A percentile compares a stretch with the other conserved stretches of the same genome.
These are phyloP conservation scores for Rhodocollybia butyracea DNA, from an alignment of 768 basidiomycete genomes.

Conservation along the genomic window DNA sequence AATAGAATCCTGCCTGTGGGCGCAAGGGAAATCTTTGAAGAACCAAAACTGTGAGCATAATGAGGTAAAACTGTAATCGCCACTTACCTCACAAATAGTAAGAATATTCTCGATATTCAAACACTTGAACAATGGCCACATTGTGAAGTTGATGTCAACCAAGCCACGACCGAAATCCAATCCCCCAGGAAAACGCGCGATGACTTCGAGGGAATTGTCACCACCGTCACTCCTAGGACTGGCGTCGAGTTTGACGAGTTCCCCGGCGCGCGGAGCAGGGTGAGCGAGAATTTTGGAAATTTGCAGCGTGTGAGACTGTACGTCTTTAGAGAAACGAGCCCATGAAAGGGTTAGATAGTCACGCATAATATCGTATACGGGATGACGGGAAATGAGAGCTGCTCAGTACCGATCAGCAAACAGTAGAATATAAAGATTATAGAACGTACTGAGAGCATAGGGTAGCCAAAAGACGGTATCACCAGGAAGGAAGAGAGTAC, in stretches of 20 bases:
- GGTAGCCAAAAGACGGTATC: conserved; percentile 96
- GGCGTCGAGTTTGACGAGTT: conserved; percentile 82
- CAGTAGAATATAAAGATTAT: conserved; percentile 6
- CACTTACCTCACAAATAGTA: conserved; percentile 79
- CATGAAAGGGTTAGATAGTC: conserved; percentile 95
- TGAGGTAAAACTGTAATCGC: too few relatives aligned
- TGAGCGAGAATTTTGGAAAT: conserved; percentile 86
- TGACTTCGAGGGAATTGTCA: conserved; percentile 68
- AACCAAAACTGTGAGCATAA: background rate
- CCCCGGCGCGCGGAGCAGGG: conserved; percentile 84
- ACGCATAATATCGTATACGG: conserved; percentile 92
- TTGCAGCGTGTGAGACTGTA: conserved; percentile 87
- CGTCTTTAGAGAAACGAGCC: conserved; percentile 93
- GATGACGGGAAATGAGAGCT: conserved; percentile 89
- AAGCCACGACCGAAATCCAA: conserved; percentile 89
- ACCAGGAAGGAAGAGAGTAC: conserved; percentile 83
- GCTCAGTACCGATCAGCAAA: conserved; percentile 12
- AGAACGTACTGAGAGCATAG: conserved; percentile 76
- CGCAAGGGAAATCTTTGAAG: conserved; percentile 70
- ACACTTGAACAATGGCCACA: conserved; percentile 95
- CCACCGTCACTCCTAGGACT: conserved; percentile 58
- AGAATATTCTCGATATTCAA: conserved; percentile 92
- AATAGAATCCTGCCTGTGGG: conserved; percentile 87
- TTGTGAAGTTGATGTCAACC: conserved; percentile 92
- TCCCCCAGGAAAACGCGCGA: conserved; percentile 89